Percentiles rank a stretch among this genome's conserved stretches.
Conservation (phyloP, 306 rosid genomes). For the Lagenaria siceraria region DNA sequence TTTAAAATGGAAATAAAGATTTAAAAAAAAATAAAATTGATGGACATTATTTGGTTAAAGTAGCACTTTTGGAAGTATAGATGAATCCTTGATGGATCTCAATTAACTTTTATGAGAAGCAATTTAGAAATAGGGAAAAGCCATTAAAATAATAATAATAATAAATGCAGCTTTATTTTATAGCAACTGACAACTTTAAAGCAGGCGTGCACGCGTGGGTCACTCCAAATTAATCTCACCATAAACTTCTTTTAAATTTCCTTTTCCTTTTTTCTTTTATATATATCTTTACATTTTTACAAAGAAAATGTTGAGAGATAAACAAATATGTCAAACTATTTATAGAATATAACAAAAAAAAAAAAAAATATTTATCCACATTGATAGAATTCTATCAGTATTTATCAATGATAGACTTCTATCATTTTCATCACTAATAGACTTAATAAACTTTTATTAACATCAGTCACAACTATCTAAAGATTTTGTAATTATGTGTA, state of each 20-base stretch:
- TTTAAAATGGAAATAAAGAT: too few species aligned
- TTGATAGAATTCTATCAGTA: too few species aligned
- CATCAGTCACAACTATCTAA: too few species aligned
- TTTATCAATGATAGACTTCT: too few species aligned
- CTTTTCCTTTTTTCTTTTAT: neutral
- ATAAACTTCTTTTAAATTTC: neutral
- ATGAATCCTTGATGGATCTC: neutral
- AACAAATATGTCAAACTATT: too few species aligned
- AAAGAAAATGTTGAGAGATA: too few species aligned
- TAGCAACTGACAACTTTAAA: neutral
- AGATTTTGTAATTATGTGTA: too few species aligned
- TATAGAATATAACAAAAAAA: too few species aligned
- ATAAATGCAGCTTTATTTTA: neutral
- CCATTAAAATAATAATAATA: neutral
- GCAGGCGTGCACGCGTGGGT: conserved; percentile 29
- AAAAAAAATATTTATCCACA: too few species aligned
- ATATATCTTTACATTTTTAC: neutral
- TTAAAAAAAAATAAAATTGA: too few species aligned
- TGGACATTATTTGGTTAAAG: neutral
- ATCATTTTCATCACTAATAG: too few species aligned
- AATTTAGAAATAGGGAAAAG: neutral
- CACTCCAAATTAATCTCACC: neutral
- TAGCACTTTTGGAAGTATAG: neutral
- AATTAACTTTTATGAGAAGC: neutral
- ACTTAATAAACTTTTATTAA: too few species aligned